phyloP scores from a whole-genome alignment of 192 early-diverging fungal genomes.

The Backusella circina region DNA sequence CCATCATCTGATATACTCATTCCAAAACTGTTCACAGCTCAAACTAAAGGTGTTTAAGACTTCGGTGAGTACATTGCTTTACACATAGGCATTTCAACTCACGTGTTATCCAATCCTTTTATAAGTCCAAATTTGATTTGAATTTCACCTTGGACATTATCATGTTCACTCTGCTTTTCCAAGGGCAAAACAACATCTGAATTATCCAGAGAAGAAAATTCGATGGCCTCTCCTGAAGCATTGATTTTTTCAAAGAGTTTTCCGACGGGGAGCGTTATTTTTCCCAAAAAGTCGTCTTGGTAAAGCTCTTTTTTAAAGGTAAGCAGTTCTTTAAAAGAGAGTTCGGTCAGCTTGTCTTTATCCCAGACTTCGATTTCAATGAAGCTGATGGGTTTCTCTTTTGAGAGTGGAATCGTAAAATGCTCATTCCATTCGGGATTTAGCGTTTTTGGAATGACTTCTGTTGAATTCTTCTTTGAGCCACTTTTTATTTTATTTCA shows the following conservation, averaged over 20 bases:
- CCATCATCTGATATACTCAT: neutral
- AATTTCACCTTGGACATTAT: slow-evolving; percentile 30
- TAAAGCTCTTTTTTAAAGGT: slow-evolving; percentile 72
- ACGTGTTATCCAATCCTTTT: neutral
- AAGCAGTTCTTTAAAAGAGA: neutral
- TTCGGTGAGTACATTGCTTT: too few species aligned
- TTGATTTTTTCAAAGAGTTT: slow-evolving; percentile 20
- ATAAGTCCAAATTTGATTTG: slow-evolving; percentile 28
- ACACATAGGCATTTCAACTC: neutral
- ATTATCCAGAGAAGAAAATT: slow-evolving; percentile 12
- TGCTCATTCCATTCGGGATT: slow-evolving; percentile 63
- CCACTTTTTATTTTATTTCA: slow-evolving; percentile 10
- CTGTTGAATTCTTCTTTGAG: slow-evolving; percentile 53
- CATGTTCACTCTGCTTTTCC: slow-evolving; percentile 26
- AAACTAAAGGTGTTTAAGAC: too few species aligned
- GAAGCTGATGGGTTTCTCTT: slow-evolving; percentile 28
- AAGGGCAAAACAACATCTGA: slow-evolving; percentile 13
- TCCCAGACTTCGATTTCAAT: slow-evolving; percentile 37
- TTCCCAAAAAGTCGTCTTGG: slow-evolving; percentile 62
- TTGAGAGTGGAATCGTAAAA: slow-evolving; percentile 51
- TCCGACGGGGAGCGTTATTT: slow-evolving; percentile 49
- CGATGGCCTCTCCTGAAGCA: slow-evolving; percentile 4
- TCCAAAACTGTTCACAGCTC: neutral
- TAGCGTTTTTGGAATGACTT: slow-evolving; percentile 56
- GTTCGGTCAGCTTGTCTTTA: neutral